Evolutionary conservation across 306 rosid genomes (phyloP).

Genomic region (Alnus rubra): DNA sequence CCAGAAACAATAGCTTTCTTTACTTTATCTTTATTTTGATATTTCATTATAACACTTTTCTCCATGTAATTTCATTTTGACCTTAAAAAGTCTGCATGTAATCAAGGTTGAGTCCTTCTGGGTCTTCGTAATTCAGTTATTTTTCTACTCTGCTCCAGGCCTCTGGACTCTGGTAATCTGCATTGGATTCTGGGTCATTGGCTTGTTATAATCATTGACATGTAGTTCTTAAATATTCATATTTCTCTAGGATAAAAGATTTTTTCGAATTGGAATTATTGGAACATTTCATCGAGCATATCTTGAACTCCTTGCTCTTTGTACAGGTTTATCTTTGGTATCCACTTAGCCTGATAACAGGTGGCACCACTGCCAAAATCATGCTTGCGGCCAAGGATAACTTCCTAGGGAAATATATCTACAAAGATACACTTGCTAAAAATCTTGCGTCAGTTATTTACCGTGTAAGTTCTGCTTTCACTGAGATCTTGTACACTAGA

Average conservation of each 20-base stretch:
- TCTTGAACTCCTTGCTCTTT: conserved; percentile 2
- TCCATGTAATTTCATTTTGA: not conserved
- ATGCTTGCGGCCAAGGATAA: conserved; percentile 95
- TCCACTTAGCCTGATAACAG: conserved; percentile 82
- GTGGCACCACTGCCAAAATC: conserved; percentile 97
- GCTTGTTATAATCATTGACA: not conserved
- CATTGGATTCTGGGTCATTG: not conserved
- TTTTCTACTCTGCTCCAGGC: not conserved
- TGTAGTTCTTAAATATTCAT: not conserved
- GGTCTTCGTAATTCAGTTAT: not conserved
- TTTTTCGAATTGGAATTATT: not conserved
- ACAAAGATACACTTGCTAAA: conserved; percentile 86
- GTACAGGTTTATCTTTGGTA: conserved; percentile 83
- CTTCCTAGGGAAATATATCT: conserved; percentile 86
- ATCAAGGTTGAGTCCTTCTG: not conserved
- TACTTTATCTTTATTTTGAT: not conserved
- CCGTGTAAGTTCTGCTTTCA: conserved; percentile 39
- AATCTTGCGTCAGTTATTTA: conserved; percentile 95
- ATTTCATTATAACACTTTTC: not conserved
- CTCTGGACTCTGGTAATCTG: not conserved
- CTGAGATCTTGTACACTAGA: not conserved
- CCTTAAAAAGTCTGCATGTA: too few species aligned
- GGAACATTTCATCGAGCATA: not conserved
- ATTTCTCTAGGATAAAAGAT: not conserved
- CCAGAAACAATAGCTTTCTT: not conserved